A percentile compares a stretch with the other conserved stretches of the same genome.
phyloP scores from a whole-genome alignment of 306 rosid genomes.

The Vigna trinervia region DNA sequence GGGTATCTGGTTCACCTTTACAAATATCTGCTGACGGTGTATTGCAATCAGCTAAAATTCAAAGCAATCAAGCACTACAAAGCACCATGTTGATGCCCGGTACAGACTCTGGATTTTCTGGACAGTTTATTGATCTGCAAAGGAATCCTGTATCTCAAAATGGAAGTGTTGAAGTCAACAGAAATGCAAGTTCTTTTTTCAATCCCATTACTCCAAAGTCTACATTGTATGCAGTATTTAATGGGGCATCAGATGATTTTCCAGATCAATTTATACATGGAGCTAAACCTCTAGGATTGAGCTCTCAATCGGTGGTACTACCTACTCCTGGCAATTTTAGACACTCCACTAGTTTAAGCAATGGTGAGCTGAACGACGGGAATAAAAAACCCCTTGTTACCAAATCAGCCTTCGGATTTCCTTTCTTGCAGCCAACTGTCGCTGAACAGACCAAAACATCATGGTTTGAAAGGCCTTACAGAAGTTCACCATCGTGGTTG shows the following conservation, averaged over 20 bases:
- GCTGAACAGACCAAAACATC: slow-evolving; percentile 58
- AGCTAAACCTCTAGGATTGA: slow-evolving; percentile 58
- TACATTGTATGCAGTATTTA: slow-evolving; percentile 49
- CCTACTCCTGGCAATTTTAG: slow-evolving; percentile 49
- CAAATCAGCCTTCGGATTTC: slow-evolving; percentile 65
- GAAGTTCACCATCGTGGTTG: slow-evolving; percentile 67
- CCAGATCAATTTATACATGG: slow-evolving; percentile 60
- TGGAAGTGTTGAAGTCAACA: slow-evolving; percentile 49
- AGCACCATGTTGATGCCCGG: slow-evolving; percentile 45
- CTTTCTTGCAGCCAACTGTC: slow-evolving; percentile 67
- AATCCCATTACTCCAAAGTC: slow-evolving; percentile 53
- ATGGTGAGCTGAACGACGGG: slow-evolving; percentile 56
- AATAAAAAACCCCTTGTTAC: slow-evolving; percentile 53
- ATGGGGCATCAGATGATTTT: slow-evolving; percentile 49
- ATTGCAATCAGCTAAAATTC: slow-evolving; percentile 47
- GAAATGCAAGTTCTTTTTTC: slow-evolving; percentile 51
- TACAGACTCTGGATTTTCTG: slow-evolving; percentile 51
- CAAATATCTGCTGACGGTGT: slow-evolving; percentile 46
- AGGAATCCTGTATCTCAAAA: slow-evolving; percentile 49
- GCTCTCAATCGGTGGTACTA: slow-evolving; percentile 51
- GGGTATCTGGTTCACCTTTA: slow-evolving; percentile 50
- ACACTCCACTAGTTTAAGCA: slow-evolving; percentile 49
- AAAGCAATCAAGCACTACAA: slow-evolving; percentile 48
- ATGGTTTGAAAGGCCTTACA: slow-evolving; percentile 60
- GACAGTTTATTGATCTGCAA: slow-evolving; percentile 51